Conservation (phyloP, 176 grass and related monocot species). For the Guadua angustifolia region DNA sequence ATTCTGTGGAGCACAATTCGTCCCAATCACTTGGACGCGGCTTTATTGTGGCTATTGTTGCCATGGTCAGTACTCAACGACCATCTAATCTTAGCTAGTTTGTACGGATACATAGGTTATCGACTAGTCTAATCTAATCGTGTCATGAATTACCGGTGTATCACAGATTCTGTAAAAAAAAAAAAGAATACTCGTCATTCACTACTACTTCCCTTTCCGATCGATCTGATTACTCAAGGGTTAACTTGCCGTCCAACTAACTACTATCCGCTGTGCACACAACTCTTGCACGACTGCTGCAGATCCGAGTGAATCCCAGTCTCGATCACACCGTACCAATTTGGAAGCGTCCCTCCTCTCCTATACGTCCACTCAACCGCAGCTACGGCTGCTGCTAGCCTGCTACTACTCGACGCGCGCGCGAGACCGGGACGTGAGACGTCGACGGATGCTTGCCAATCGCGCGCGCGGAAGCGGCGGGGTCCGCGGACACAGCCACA, state of each 20-base stretch:
- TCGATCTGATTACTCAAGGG: neutral
- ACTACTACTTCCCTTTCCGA: neutral
- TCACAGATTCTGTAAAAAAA: neutral
- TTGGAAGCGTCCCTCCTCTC: conserved; percentile 23
- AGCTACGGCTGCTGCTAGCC: neutral
- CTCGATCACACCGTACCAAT: conserved; percentile 10
- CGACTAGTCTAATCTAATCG: neutral
- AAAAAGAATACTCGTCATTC: neutral
- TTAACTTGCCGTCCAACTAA: neutral
- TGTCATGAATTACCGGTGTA: neutral
- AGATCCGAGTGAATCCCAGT: neutral
- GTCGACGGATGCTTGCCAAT: neutral
- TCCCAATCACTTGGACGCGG: neutral
- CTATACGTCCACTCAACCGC: neutral
- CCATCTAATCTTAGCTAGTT: too few species aligned
- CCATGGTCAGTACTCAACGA: neutral
- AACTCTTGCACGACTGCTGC: neutral
- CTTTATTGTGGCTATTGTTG: neutral
- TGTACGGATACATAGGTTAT: too few species aligned
- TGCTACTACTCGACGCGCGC: neutral
- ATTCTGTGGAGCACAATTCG: neutral
- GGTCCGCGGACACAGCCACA: too few species aligned
- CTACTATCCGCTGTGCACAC: neutral
- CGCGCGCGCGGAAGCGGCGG: neutral
- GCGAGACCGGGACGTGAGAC: neutral